Evolutionary conservation across 2,329 filamentous ascomycete genomes (phyloP).

Genomic region (Fusarium fracticaudum): DNA sequence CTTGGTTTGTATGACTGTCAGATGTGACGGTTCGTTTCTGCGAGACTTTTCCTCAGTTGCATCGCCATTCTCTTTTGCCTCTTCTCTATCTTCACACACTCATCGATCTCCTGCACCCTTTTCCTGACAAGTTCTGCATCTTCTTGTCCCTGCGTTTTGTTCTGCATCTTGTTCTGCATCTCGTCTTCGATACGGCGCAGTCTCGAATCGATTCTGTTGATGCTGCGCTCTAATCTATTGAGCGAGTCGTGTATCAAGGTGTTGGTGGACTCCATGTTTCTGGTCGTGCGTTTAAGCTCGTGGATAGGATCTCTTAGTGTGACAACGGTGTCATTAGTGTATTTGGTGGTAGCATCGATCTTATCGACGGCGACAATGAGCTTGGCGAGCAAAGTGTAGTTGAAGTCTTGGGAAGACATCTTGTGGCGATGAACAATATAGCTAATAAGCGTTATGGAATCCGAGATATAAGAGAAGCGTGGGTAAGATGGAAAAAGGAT

Average conservation of each 20-base stretch:
- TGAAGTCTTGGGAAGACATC: neutral
- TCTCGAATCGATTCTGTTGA: neutral
- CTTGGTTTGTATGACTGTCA: neutral
- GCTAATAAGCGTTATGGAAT: neutral
- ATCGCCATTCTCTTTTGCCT: too few relatives aligned
- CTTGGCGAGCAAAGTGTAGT: neutral
- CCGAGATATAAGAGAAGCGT: neutral
- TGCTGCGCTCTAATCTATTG: neutral
- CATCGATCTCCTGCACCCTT: neutral
- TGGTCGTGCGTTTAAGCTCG: neutral
- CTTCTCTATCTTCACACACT: too few relatives aligned
- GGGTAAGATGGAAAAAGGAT: neutral
- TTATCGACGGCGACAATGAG: neutral
- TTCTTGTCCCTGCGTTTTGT: neutral
- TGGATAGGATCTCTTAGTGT: neutral
- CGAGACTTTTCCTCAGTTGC: too few relatives aligned
- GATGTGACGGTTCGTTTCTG: neutral
- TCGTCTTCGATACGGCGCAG: neutral
- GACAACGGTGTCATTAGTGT: accelerated
- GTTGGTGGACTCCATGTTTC: neutral
- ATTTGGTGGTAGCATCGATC: accelerated
- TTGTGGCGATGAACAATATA: neutral
- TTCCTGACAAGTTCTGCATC: neutral
- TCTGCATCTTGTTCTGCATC: neutral
- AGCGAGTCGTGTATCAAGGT: neutral